Base-by-base conservation (phyloP, 116 monocot species). In the Cymodocea nodosa region DNA sequence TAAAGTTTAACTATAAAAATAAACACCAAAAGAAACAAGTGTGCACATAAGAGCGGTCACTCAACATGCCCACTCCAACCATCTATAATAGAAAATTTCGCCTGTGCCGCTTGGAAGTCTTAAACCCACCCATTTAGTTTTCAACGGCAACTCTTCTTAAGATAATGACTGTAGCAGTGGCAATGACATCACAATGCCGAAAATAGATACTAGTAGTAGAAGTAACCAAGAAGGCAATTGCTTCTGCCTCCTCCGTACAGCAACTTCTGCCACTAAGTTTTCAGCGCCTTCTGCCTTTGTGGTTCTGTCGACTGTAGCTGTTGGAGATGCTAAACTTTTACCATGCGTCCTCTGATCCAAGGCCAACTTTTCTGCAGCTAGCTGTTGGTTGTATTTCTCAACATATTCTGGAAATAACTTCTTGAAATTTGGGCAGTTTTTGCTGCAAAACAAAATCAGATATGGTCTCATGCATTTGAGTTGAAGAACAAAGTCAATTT, bases 401-500 rank as follows among this genome's bases (percentile, higher is more conserved):
- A 84, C 76, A 6, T 91, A 97, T 39, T 97, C 91, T 2, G 97
- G 97, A 66, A 97, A 97, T 48, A 97, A 59, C 52, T 97, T 97
- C 76, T 75, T 87, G 76, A 97, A 97, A 66, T 86, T 84, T 12
- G 84, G 84, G 70, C 94, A 89, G 65, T 78, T 85, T 71, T 94
- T 94, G 84, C 89, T 94, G 89, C 60, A 17, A 62, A 10, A 18
- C 35, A 62, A 60, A 0, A 6, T 15, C 17, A 36, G 10, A 36
- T 17, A 62, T 17, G n/a, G 36, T 37, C n/a, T n/a, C 10, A 16
- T 62, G 6, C 36, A 35, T n/a, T 1, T 16, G 10, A 18, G 44
- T 4, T 44, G 44, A 44, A 44, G 6, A 44, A 44, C 30, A 44
- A 44, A 44, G 11, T 11, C 5, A 11, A 44, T 44, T 8, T 6